Base-by-base conservation (phyloP, 169 alveolate species). In the Fabrea salina region DNA sequence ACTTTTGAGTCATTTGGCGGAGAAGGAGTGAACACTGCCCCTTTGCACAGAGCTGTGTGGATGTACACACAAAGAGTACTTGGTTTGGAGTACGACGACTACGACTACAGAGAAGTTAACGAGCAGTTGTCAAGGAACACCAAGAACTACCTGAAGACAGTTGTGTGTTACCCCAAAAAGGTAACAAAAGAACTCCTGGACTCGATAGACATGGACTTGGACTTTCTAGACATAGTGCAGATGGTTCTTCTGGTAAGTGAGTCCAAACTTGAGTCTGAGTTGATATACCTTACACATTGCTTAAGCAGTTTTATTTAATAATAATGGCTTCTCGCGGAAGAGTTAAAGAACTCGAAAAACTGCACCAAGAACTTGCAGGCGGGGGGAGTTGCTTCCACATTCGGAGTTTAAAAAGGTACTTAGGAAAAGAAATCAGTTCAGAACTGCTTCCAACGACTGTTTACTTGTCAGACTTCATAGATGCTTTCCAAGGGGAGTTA, bases 371-470 rank as follows among this genome's bases (percentile, higher is more conserved):
- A 1, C 40, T 68, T 1, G 11, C 66, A 1, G 61, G 16, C 13
- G 78, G 78, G 2, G 61, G 61, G 4, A 8, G 22, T n/a, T n/a
- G 32, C 19, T 41, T 68, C 39, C n/a, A 57, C 1, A 22, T 43
- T 11, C 19, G 61, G 44, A 33, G 39, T 11, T 22, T 68, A 43
- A 47, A 68, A 39, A 40, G 35, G 4, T 68, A 43, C 61, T 8
- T 68, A 13, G 61, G 61, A 11, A 19, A n/a, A 19, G 61, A 68
- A 16, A 43, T 68, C 16, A 47, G 44, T n/a, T 25, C 57, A 43
- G 61, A 68, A 57, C 40, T 68, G 78, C 78, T 68, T n/a, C 78
- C 78, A n/a, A 25, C 78, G 11, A 11, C 57, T n/a, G 67, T 68
- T 19, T 41, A 40, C 41, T 41, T 41, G 16, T 37, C 67, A 43